Base-by-base conservation (phyloP, 495 filamentous ascomycete genomes). In the Evansstolkia leycettana region DNA sequence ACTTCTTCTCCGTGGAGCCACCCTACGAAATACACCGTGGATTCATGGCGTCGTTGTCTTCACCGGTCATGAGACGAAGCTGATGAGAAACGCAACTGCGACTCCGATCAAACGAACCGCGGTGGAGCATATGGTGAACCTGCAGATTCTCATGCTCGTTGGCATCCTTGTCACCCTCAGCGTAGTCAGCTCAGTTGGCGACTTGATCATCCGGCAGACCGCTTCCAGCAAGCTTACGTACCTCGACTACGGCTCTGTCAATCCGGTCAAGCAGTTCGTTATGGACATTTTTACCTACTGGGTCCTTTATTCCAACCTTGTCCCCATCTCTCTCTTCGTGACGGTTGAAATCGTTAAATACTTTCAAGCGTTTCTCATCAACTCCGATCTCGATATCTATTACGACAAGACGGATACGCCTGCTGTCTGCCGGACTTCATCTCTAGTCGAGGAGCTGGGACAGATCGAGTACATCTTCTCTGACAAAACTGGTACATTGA, bases 381-480 rank as follows among this genome's bases (percentile, higher is more conserved):
- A 94, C 47, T 86, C 85, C 28, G 92, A 99, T 49, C 70, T 99
- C 37, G 92, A 99, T 48, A 96, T 99, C 37, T 99, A 96, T 58
- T 90, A 96, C 53, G 84, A 93, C 42, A 82, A 82, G 48, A 94
- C 79, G 3, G 89, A 99, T 51, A 96, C 90, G 0, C 86, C 92
- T 13, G 87, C 90, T 1, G 89, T 87, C 38, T 99, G 92, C 59
- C 75, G 92, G 25, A 99, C 92, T 2, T 94, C 87, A 0, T 94
- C 85, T 46, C 67, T 99, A 45, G 92, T 99, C 7, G 92, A 99
- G 60, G 92, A 99, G 54, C 61, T 99, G 17, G 92, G 92, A 30
- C 93, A 96, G 69, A 90, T 99, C 39, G 90, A 95, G 48, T 99
- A 90, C 50, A 89, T 96, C 34, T 99, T 99, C 57, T 94, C 87